A percentile compares a stretch with the other conserved stretches of the same genome.
Conservation (phyloP, 129 eudicot species). For the Arctium lappa region DNA sequence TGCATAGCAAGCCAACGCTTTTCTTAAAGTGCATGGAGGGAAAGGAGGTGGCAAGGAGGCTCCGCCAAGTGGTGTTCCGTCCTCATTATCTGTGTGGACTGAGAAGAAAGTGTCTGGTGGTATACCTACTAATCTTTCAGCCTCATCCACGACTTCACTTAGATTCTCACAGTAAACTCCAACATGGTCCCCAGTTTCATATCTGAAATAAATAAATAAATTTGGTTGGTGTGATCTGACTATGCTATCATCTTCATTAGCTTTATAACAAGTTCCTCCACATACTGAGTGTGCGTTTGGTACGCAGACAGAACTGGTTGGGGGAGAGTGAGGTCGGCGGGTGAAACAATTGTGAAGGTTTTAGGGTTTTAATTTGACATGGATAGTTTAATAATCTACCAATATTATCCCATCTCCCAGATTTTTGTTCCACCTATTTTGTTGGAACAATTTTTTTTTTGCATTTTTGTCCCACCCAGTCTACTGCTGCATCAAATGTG, state of each 20-base stretch:
- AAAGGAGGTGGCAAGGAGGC: conserved; percentile 88
- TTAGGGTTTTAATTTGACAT: no score
- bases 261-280: not conserved
- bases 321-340: no score
- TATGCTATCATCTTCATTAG: not conserved
- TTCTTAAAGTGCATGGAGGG: conserved; percentile 88
- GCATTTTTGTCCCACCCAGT: no score
- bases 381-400: no score
- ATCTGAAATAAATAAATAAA: conserved; percentile 37
- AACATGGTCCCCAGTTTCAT: conserved; percentile 98
- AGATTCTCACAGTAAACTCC: conserved; percentile 93
- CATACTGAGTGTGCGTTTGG: not conserved
- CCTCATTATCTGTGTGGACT: conserved; percentile 74
- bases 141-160: conserved; percentile 79
- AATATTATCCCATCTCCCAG: no score
- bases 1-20: conserved; percentile 82
- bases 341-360: no score
- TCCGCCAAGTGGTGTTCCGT: conserved; percentile 72
- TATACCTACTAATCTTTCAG: conserved; percentile 63
- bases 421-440: no score
- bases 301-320: no score
- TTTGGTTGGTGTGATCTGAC: not conserved
- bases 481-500: no score
- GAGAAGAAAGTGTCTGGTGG: conserved; percentile 82
- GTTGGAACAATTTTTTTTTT: no score